Evolutionary conservation across 495 filamentous ascomycete genomes (phyloP).

Genomic region (Aspergillus steynii): DNA sequence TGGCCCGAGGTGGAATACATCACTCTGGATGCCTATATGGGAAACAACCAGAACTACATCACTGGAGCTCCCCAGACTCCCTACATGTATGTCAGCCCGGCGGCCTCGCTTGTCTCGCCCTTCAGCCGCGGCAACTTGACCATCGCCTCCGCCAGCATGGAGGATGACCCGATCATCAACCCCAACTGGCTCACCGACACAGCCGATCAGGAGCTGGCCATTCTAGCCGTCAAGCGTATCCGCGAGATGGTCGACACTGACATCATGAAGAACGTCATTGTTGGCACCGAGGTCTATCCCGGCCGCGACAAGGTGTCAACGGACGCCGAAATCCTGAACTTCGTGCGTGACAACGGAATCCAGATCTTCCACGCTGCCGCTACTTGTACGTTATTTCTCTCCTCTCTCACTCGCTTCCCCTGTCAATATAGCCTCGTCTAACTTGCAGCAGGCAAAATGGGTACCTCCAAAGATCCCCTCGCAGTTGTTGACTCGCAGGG

Average conservation of each 20-base stretch:
- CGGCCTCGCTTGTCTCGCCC: constrained; percentile 38
- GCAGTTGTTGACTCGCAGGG: constrained; percentile 57
- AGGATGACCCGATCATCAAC: constrained; percentile 48
- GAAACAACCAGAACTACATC: constrained; percentile 22
- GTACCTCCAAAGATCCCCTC: constrained; percentile 45
- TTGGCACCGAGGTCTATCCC: constrained; percentile 42
- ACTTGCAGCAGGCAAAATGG: constrained; percentile 41
- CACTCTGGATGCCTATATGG: constrained; percentile 25
- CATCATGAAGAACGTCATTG: background rate
- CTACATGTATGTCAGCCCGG: too few species aligned
- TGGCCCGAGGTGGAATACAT: constrained; percentile 60
- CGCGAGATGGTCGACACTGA: constrained; percentile 20
- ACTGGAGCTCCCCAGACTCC: constrained; percentile 22
- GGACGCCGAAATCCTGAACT: constrained; percentile 42
- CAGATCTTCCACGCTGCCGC: constrained; percentile 52
- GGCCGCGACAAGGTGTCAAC: constrained; percentile 30
- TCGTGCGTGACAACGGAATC: constrained; percentile 46
- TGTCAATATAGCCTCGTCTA: too few species aligned
- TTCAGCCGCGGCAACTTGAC: constrained; percentile 54
- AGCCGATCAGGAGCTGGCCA: constrained; percentile 44
- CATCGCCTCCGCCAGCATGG: constrained; percentile 38
- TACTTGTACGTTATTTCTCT: constrained; percentile 19
- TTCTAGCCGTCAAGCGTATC: constrained; percentile 46
- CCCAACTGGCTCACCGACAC: constrained; percentile 45
- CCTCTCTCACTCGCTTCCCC: too few species aligned